Evolutionary conservation across 768 basidiomycete genomes (phyloP).

Genomic region (Russula sp.): DNA sequence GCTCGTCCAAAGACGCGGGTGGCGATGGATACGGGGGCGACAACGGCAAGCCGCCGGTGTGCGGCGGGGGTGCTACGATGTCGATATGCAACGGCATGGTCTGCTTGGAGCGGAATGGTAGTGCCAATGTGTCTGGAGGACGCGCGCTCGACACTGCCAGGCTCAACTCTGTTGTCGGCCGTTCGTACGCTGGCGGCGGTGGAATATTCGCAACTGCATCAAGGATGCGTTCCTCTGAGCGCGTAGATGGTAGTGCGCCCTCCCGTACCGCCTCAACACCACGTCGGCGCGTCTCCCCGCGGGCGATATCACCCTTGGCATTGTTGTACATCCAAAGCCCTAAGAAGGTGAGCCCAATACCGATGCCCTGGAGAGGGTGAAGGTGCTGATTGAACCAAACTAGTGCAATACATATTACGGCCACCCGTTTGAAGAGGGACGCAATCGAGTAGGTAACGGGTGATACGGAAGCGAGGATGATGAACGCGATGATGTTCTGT

Average conservation of each 20-base stretch:
- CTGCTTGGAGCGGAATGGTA: conserved; percentile 17
- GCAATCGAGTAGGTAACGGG: conserved; percentile 99
- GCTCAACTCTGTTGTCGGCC: background rate
- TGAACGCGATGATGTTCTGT: conserved; percentile 96
- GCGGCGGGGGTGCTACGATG: conserved; percentile 25
- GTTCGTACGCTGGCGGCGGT: conserved; percentile 19
- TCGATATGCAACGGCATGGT: conserved; percentile 28
- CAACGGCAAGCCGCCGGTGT: conserved; percentile 6
- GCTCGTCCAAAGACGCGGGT: conserved; percentile 37
- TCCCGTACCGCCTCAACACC: conserved; percentile 68
- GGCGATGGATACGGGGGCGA: conserved; percentile 37
- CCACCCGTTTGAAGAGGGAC: conserved; percentile 94
- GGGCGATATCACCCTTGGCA: conserved; percentile 88
- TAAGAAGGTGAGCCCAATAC: conserved; percentile 84
- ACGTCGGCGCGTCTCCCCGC: conserved; percentile 84
- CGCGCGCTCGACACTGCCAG: conserved; percentile 11
- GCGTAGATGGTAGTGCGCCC: conserved; percentile 60
- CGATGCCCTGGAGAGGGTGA: conserved; percentile 77
- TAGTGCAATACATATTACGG: conserved; percentile 96
- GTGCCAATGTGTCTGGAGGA: background rate
- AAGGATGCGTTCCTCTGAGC: conserved; percentile 49
- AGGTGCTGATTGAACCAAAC: conserved; percentile 91
- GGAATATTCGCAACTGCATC: conserved; percentile 38
- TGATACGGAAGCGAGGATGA: conserved; percentile 91
- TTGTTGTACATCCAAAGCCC: conserved; percentile 96